These are phyloP conservation scores for Fusarium lyarnte DNA, from an alignment of 2,329 filamentous ascomycete genomes.

Conservation along the genomic window DNA sequence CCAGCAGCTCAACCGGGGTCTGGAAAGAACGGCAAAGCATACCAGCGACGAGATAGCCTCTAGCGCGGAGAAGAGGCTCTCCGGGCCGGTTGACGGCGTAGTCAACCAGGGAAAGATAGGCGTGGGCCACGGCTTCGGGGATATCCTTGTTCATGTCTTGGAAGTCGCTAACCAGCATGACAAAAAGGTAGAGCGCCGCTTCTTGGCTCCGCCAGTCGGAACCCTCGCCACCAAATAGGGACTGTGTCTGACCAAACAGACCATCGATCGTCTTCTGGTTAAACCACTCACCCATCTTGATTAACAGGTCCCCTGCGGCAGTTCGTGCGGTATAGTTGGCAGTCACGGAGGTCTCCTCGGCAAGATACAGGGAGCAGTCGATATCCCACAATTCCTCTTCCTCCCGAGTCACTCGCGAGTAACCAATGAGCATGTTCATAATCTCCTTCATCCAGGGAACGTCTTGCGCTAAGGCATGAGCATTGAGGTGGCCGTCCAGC, in stretches of 20 bases:
- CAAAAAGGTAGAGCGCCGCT: slow-evolving; percentile 84
- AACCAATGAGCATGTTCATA: slow-evolving; percentile 84
- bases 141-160: slow-evolving; percentile 79
- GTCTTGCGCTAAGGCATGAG: slow-evolving; percentile 66
- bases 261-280: slow-evolving; percentile 79
- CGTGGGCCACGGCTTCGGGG: slow-evolving; percentile 72
- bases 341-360: slow-evolving; percentile 93
- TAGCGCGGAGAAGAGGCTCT: slow-evolving; percentile 81
- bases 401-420: slow-evolving; percentile 89
- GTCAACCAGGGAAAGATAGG: slow-evolving; percentile 82
- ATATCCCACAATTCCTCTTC: slow-evolving; percentile 97
- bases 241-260: slow-evolving; percentile 79
- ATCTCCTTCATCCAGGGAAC: slow-evolving; percentile 88
- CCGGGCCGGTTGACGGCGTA: slow-evolving; percentile 75
- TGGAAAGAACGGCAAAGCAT: slow-evolving; percentile 76
- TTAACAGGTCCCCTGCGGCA: slow-evolving; percentile 89
- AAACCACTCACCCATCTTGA: slow-evolving; percentile 93
- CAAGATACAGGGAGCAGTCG: slow-evolving; percentile 93
- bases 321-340: slow-evolving; percentile 96
- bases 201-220: slow-evolving; percentile 74
- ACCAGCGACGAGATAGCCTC: slow-evolving; percentile 88
- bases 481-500: slow-evolving; percentile 80
- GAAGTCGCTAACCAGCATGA: slow-evolving; percentile 85
- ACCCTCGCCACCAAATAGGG: slow-evolving; percentile 70
- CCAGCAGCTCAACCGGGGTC: slow-evolving; percentile 72